phyloP scores from a whole-genome alignment of 768 basidiomycete species.

The Cystofilobasidium capitatum region DNA sequence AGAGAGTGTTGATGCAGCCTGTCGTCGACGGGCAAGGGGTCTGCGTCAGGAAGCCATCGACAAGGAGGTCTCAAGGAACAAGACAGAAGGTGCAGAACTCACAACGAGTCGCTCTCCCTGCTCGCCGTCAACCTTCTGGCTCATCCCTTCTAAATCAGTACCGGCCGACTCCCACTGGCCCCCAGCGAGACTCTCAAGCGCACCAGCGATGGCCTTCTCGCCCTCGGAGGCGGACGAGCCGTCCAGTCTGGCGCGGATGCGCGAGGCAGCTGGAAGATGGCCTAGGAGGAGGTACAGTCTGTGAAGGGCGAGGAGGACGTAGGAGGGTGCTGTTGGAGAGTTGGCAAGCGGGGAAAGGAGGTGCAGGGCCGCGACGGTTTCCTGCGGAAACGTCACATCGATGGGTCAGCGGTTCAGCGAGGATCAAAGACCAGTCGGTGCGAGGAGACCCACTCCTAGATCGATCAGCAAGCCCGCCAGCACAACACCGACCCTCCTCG shows the following conservation, averaged over 20 bases:
- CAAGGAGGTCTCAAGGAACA: not conserved
- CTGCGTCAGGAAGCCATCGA: not conserved
- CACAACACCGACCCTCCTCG: conserved; percentile 11
- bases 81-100: not conserved
- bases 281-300: conserved; percentile 4
- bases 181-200: not conserved
- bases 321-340: not conserved
- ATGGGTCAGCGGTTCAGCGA: not conserved
- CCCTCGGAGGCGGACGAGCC: not conserved
- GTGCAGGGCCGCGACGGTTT: conserved; percentile 11
- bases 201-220: conserved; percentile 4
- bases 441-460: conserved; percentile 6
- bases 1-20: conserved; percentile 15
- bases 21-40: not conserved
- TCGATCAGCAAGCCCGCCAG: conserved; percentile 8
- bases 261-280: conserved; percentile 1
- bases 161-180: not conserved
- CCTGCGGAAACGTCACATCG: not conserved
- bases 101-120: conserved; percentile 10
- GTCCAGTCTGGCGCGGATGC: not conserved
- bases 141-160: not conserved
- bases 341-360: conserved; percentile 7
- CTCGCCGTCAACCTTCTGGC: not conserved
- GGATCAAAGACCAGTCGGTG: not conserved
- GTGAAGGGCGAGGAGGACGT: conserved; percentile 2